Base-by-base conservation (phyloP, 257 asterid species). In the Voacanga thouarsii region DNA sequence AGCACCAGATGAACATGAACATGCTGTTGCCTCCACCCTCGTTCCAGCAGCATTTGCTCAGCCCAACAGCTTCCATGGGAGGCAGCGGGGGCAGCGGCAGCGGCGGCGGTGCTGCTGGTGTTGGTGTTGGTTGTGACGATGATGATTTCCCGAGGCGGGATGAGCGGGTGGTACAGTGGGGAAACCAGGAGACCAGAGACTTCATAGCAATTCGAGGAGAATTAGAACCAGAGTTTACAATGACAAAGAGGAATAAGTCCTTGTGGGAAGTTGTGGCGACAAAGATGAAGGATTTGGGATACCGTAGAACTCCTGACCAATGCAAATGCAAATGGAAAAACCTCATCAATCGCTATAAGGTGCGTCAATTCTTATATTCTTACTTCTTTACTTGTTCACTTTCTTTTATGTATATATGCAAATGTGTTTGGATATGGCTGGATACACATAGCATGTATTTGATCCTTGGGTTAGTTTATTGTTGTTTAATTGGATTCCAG, bases 311-410 rank as follows among this genome's bases (percentile, higher is more conserved):
- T 68, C 64, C 84, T 74, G 91, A 90, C 71, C 98, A 89, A 83
- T 93, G 97, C 84, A 89, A 85, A 79, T 77, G 83, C 87, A 93
- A 91, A 87, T 93, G 97, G 97, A 84, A 88, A 37, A 85, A 82
- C 81, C 94, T 93, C 61, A 87, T 90, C 26, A 71, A 39, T 68
- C 79, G 88, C 47, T 93, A 85, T 77, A 86, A 89, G 98, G 97
- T 90, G 79, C 71, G 37, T 5, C 33, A 45, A 26, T 66, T 72
- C 33, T 49, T 49, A 12, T 18, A 1, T 23, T 4, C 41, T 68
- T 23, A 12, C 6, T 28, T 55, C 5, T 55, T 37, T 66, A 15
- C n/a, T 45, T 60, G 26, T n/a, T 68, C 59, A 24, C 23, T 60
- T 59, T 59, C 14, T 72, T 60, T 15, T 37, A 7, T 16, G 43